A percentile compares a stretch with the other conserved stretches of the same genome.
phyloP scores from a whole-genome alignment of 148 eudicot genomes.

The Silene uniflora region DNA sequence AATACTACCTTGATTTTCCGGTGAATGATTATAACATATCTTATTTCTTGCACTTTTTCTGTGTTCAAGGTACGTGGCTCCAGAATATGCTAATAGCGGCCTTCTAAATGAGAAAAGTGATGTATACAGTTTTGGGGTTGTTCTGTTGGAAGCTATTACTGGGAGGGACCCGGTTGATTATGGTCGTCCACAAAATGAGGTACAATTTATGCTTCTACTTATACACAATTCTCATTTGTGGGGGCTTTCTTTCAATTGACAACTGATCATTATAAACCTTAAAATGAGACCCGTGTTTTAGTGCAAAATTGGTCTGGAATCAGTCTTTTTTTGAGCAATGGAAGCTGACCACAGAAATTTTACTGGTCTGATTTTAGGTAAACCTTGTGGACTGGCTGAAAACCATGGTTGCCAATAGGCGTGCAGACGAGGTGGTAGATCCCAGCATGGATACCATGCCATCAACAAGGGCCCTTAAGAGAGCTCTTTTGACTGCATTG shows the following conservation, averaged over 20 bases:
- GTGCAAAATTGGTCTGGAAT: not conserved
- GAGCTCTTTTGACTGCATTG: conserved; percentile 81
- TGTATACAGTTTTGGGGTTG: conserved; percentile 84
- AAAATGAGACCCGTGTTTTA: not conserved
- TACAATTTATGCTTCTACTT: conserved; percentile 8
- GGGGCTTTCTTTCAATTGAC: not conserved
- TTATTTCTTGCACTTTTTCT: not conserved
- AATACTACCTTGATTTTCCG: not conserved
- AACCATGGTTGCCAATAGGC: conserved; percentile 75
- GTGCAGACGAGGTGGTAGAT: conserved; percentile 88
- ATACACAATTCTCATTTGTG: too few relatives aligned
- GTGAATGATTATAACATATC: not conserved
- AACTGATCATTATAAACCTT: not conserved
- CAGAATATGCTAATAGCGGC: conserved; percentile 97
- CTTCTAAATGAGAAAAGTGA: conserved; percentile 86
- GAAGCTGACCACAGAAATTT: conserved; percentile 9
- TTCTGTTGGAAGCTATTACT: conserved; percentile 80
- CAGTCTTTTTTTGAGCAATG: not conserved
- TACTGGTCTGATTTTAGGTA: conserved; percentile 42
- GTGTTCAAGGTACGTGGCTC: conserved; percentile 75
- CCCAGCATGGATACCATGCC: conserved; percentile 62
- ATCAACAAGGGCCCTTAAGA: conserved; percentile 72
- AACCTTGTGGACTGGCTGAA: conserved; percentile 94
- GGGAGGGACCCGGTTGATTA: conserved; percentile 97
- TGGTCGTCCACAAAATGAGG: conserved; percentile 77